Base-by-base conservation (phyloP, 805 yeast genomes). In the Suhomyces emberorum region DNA sequence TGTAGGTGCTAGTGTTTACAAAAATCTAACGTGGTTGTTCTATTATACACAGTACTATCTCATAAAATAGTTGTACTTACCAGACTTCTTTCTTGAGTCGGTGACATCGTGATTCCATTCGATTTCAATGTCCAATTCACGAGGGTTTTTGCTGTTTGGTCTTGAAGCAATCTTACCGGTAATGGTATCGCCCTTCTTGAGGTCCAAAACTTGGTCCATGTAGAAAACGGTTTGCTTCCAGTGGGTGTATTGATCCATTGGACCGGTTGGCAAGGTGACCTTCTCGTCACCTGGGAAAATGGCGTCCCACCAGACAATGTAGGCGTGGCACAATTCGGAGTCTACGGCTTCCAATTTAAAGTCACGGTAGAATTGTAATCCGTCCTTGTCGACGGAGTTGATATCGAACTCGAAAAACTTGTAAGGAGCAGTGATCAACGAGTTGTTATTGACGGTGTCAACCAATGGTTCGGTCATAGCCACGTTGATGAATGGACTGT, bases 171-270 rank as follows among this genome's bases (percentile, higher is more conserved):
- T 66, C 20, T 68, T 65, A 30, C 98, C 93, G 40, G 74, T 73
- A 47, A 95, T 70, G 27, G 59, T 54, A 52, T 93, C 98, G 39
- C 91, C 96, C 48, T 71, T 69, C 55, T 81, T 81, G 44, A 84
- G 65, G 53, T 80, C 85, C 46, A 91, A 63, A 19, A 86, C 95
- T 52, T 87, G 85, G 49, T 76, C 79, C 54, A 91, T 72, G 63
- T 93, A 95, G 65, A 95, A 88, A 1, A 93, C 95, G 14, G 96
- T 85, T 69, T 93, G 98, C 63, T 93, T 95, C 99, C 99, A 93
- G 69, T 93, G 99, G 11, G 98, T 93, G 72, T 89, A 88, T 49
- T 80, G 78, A 32, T 88, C 81, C 65, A 84, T 88, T 23, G 99
- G 96, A 16, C 98, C 98, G 10, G 99, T 95, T 15, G 93, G 82